These are phyloP conservation scores for Rutstroemia sp. DNA, from an alignment of 2,329 filamentous ascomycete genomes.

Conservation along the genomic window DNA sequence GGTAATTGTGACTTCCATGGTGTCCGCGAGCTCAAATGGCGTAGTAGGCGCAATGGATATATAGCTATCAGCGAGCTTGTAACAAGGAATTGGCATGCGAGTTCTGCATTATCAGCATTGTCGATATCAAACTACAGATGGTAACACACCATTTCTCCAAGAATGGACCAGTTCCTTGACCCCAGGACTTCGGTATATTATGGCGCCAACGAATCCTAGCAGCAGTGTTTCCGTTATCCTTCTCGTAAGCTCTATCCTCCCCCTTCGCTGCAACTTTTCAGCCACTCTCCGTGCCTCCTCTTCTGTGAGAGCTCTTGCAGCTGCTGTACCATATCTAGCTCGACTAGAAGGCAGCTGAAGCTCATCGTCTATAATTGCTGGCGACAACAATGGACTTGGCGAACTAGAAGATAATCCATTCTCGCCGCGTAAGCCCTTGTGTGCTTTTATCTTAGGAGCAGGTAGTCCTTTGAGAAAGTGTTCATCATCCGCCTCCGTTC, in stretches of 20 bases:
- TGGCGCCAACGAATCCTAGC: slow-evolving; percentile 40
- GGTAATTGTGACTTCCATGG: slow-evolving; percentile 20
- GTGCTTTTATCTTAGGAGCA: slow-evolving; percentile 62
- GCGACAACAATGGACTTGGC: slow-evolving; percentile 48
- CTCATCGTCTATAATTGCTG: slow-evolving; percentile 37
- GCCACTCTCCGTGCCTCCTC: slow-evolving; percentile 20
- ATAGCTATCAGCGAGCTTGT: slow-evolving; percentile 37
- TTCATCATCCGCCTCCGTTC: slow-evolving; percentile 93
- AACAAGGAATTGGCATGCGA: slow-evolving; percentile 23
- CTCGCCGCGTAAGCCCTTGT: slow-evolving; percentile 68
- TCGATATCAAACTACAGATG: not conserved
- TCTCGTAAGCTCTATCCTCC: slow-evolving; percentile 44
- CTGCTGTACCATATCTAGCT: slow-evolving; percentile 2
- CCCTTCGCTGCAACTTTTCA: slow-evolving; percentile 32
- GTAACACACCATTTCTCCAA: slow-evolving; percentile 43
- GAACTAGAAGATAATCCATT: slow-evolving; percentile 47
- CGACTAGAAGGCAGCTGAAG: slow-evolving; percentile 8
- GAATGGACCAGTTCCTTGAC: slow-evolving; percentile 38
- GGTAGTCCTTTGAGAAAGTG: slow-evolving; percentile 80
- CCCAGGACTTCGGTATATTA: slow-evolving; percentile 37
- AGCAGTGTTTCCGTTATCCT: slow-evolving; percentile 46
- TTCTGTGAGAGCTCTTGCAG: slow-evolving; percentile 9
- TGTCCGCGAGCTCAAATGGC: slow-evolving; percentile 32
- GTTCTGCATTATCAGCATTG: slow-evolving; percentile 24
- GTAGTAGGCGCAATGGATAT: slow-evolving; percentile 54